These are phyloP conservation scores for Eimeria sp. DNA, from an alignment of 169 alveolate genomes.

Conservation along the genomic window DNA sequence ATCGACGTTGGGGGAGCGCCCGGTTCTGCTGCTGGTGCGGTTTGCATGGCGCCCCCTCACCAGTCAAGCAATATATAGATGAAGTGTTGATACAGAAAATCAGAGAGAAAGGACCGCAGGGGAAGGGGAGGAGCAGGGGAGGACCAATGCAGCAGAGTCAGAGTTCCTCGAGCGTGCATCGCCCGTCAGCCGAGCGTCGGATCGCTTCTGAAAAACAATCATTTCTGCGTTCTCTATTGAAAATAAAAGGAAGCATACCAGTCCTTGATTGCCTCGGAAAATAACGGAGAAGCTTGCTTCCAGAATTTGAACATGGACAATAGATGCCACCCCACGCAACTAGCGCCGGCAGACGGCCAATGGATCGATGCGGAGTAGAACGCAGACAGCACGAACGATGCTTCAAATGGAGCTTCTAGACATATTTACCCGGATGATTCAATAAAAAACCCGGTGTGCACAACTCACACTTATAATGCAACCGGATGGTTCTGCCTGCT, in stretches of 20 bases:
- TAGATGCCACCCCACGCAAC: background rate
- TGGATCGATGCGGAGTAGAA: background rate
- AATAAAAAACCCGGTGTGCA: background rate
- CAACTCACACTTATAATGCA: background rate
- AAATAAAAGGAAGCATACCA: background rate
- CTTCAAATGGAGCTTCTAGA: too few relatives aligned
- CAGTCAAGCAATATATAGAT: background rate
- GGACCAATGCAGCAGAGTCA: background rate
- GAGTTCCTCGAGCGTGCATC: background rate
- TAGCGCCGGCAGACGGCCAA: background rate
- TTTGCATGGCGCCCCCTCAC: background rate
- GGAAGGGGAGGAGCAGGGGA: background rate
- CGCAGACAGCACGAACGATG: background rate
- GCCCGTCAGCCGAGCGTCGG: background rate
- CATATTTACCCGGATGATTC: too few relatives aligned
- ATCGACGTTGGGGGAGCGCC: background rate
- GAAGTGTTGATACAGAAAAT: background rate
- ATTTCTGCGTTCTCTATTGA: background rate
- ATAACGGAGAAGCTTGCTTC: background rate
- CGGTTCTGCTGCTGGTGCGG: background rate
- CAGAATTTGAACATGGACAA: too few relatives aligned
- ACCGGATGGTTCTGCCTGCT: background rate
- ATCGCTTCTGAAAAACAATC: background rate
- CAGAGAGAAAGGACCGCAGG: background rate
- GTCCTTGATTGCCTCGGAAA: background rate